A percentile compares a stretch with the other conserved stretches of the same genome.
Conservation (phyloP, 2,329 filamentous ascomycete species). For the Anthostomella pinea region DNA sequence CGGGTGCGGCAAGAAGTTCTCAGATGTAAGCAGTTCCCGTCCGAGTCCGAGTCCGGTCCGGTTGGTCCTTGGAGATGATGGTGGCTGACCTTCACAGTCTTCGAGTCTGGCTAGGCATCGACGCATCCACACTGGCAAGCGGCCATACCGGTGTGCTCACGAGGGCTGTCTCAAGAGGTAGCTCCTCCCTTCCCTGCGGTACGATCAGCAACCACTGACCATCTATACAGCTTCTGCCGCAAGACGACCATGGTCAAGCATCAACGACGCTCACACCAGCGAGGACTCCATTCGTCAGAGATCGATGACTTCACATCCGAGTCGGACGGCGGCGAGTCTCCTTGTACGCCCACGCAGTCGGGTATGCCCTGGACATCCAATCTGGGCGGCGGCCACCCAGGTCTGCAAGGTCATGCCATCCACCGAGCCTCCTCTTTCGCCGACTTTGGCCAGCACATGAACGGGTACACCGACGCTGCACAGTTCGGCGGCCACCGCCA, state of each 20-base stretch:
- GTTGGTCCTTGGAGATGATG: neutral
- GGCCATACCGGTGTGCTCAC: conserved; percentile 62
- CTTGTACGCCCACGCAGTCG: conserved; percentile 55
- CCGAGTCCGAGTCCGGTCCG: neutral
- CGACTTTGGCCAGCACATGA: conserved; percentile 52
- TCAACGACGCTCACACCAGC: conserved; percentile 59
- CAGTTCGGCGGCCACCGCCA: conserved; percentile 47
- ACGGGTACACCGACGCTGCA: conserved; percentile 43
- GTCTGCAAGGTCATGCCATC: conserved; percentile 38
- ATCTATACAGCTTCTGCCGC: conserved; percentile 59
- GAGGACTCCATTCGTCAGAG: conserved; percentile 55
- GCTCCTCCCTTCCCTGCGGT: conserved; percentile 3
- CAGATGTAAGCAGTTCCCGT: conserved; percentile 52
- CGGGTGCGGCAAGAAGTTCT: conserved; percentile 67
- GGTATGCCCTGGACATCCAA: conserved; percentile 49
- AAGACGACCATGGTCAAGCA: conserved; percentile 72
- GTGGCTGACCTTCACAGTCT: conserved; percentile 46
- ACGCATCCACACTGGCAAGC: conserved; percentile 64
- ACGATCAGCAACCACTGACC: conserved; percentile 18
- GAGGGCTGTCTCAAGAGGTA: conserved; percentile 62
- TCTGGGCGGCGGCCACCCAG: conserved; percentile 38
- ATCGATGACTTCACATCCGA: conserved; percentile 54
- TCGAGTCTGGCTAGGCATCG: conserved; percentile 64
- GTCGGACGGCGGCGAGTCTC: conserved; percentile 57
- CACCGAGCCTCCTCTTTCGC: conserved; percentile 54